Evolutionary conservation across 1,284 basidiomycete genomes (phyloP), one percentile per base, ranked within the genome.

Genomic region (Leccinum griseonigrum): DNA sequence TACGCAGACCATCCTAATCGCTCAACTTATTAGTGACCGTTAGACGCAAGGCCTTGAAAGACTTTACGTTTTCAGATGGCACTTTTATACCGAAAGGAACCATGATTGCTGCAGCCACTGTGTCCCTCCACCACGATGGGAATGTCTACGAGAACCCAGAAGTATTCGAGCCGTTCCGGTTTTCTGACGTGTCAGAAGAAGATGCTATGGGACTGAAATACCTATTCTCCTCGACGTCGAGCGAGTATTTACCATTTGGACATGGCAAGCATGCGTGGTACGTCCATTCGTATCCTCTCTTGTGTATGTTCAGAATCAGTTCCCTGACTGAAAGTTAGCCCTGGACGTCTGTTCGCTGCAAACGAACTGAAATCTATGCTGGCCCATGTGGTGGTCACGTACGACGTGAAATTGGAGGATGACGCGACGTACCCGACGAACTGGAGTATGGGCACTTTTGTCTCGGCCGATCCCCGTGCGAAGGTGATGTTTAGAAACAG

Each of bases 61-160:
- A 77, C 5, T 77, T 73, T 61, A 76, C 71, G 0, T 76, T 81
- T 60, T 76, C 77, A 3, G 76, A 82, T 56, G 81, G 81, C 1
- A 77, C 76, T 1, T 65, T 70, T 14, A 53, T 83, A 7, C 81
- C 79, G 0, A 67, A 72, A 34, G 79, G 79, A 6, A 62, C 71
- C 0, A 43, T 60, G n/a, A 13, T 81, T 22, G 58, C 61, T 8
- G 65, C 70, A 26, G 65, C 76, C 0, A 16, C 65, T 1, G 40
- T 50, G 10, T 54, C 72, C 0, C 40, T 66, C 7, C 77, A 79
- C 32, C 64, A 57, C n/a, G 71, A 78, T 36, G 57, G 61, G 1
- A 34, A 32, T 0, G 46, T 70, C 10, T 76, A 77, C 60, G 51
- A 65, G 1, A 63, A 72, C 36, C 55, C 76, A 0, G 46, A 66